These are phyloP conservation scores for Apophysomyces sp. DNA, from an alignment of 371 early-diverging fungal species.

Conservation along the genomic window DNA sequence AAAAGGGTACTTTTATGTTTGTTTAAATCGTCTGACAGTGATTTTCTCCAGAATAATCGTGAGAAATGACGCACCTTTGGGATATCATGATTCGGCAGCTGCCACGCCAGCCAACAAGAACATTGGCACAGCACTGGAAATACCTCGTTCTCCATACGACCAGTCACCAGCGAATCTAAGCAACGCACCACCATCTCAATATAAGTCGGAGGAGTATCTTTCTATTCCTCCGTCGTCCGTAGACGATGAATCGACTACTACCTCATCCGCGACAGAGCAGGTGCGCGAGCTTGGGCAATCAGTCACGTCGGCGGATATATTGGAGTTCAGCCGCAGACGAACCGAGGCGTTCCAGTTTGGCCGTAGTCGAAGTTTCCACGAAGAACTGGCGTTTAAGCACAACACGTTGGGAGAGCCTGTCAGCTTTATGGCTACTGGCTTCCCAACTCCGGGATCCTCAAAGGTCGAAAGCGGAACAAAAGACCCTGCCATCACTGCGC, in stretches of 20 bases:
- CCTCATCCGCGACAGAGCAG: background rate
- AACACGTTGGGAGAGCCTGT: background rate
- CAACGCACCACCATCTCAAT: background rate
- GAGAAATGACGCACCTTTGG: background rate
- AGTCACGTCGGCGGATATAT: background rate
- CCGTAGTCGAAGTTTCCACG: background rate
- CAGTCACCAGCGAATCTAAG: background rate
- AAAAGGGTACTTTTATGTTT: too few species aligned
- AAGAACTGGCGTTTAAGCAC: background rate
- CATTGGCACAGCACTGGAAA: background rate
- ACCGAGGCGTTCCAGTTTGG: background rate
- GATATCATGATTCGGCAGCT: background rate
- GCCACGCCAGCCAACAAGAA: background rate
- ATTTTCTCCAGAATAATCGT: too few species aligned
- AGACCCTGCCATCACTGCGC: background rate
- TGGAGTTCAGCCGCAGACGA: background rate
- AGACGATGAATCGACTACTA: background rate
- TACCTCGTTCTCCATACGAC: background rate
- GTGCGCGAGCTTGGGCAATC: background rate
- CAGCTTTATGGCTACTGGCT: background rate
- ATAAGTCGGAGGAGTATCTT: background rate
- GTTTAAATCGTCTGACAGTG: background rate
- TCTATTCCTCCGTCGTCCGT: background rate
- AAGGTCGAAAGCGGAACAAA: background rate
- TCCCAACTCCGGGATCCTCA: background rate